Percentiles rank a stretch among this genome's conserved stretches.
Evolutionary conservation across 2,329 filamentous ascomycete species (phyloP).

Genomic region (Exserohilum rostratum): DNA sequence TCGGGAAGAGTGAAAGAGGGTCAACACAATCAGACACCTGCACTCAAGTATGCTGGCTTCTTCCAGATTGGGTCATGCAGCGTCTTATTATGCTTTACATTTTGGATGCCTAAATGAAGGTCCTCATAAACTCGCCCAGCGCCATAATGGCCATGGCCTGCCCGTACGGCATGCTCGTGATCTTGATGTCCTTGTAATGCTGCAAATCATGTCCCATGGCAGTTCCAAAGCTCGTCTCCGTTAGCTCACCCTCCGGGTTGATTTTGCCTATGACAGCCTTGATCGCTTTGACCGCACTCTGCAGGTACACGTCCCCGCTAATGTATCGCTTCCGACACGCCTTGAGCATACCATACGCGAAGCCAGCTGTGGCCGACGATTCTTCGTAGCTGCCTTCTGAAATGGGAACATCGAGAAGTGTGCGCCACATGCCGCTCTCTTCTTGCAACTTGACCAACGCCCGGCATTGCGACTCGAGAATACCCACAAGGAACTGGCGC

Average conservation of each 20-base stretch:
- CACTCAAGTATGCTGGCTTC: background rate
- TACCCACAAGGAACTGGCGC: slow-evolving; percentile 64
- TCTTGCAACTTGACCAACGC: slow-evolving; percentile 68
- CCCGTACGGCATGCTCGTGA: slow-evolving; percentile 83
- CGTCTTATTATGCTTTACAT: background rate
- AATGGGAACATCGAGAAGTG: slow-evolving; percentile 71
- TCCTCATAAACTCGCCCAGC: slow-evolving; percentile 73
- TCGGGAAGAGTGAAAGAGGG: background rate
- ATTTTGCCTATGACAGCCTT: slow-evolving; percentile 71
- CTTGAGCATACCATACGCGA: slow-evolving; percentile 81
- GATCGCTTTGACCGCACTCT: slow-evolving; percentile 68
- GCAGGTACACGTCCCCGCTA: slow-evolving; percentile 62
- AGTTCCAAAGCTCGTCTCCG: slow-evolving; percentile 78
- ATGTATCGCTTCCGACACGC: slow-evolving; percentile 73
- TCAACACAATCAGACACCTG: background rate
- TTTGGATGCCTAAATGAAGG: slow-evolving; percentile 53
- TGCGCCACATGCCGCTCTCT: slow-evolving; percentile 72
- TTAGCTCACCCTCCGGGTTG: slow-evolving; percentile 70
- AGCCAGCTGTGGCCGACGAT: slow-evolving; percentile 78
- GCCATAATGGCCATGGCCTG: slow-evolving; percentile 87
- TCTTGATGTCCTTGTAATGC: slow-evolving; percentile 77
- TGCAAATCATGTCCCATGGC: slow-evolving; percentile 75
- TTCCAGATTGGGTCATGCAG: background rate
- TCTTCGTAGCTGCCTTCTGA: slow-evolving; percentile 75
- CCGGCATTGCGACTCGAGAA: slow-evolving; percentile 71